Base-by-base conservation (phyloP, 106 monocot genomes). In the Amphibolis antarctica region DNA sequence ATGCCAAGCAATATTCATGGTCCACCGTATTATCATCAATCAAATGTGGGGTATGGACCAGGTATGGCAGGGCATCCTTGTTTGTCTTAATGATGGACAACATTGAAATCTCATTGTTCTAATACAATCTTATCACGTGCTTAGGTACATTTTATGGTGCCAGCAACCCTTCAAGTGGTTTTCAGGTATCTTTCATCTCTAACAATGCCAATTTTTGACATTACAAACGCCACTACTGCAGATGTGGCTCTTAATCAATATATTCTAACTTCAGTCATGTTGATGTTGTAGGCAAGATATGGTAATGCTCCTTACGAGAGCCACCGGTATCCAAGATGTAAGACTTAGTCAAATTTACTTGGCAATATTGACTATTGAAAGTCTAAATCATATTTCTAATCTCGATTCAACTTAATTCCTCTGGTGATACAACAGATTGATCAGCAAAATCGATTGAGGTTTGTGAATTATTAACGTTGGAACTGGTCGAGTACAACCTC, bases 311-410 rank as follows among this genome's bases (percentile, higher is more conserved):
- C 44, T 20, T 28, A 44, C 30, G 60, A 43, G 22, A 61, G 12
- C 60, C 42, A 61, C 43, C 42, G 60, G 22, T 23, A 36, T 19
- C 43, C 60, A 20, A 44, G 60, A 61, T 61, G 60, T 61, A 61
- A 42, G 60, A 7, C 20, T 12, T n/a, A 12, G 36, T 36, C 4
- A 4, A 49, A 49, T 49, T n/a, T 49, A 49, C 48, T 49, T 49
- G 48, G 9, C 48, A 49, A 2, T 36, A 7, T 36, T 36, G 23
- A 17, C 0, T 26, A 10, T 57, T 57, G 27, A 12, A 57, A 57
- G 57, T 27, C 28, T 36, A 7, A 36, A 36, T 4, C 36, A 36
- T 2, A 7, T 7, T 36, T 36, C 36, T 36, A 7, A 7, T 36
- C 36, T 7, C 7, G 36, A 36, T 36, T 36, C 7, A 36, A 36